These are phyloP conservation scores for Diaporthe ilicicola DNA, from an alignment of 2,329 filamentous ascomycete species.

Conservation along the genomic window DNA sequence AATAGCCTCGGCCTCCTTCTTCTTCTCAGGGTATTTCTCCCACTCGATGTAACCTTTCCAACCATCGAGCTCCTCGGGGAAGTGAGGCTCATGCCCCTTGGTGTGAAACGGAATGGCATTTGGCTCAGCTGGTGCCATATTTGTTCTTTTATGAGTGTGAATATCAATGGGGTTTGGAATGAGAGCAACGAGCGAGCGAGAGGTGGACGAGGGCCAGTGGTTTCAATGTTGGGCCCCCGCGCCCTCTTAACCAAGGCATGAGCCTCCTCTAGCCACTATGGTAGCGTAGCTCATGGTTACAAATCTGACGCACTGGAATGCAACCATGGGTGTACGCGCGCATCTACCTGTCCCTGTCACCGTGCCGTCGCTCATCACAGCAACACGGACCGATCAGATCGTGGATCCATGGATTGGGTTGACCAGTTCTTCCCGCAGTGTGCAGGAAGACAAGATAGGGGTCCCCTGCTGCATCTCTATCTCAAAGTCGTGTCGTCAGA, in stretches of 20 bases:
- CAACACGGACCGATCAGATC: neutral
- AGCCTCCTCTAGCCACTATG: neutral
- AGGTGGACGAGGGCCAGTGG: too few species aligned
- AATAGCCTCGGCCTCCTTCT: constrained; percentile 64
- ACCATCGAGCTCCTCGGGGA: constrained; percentile 40
- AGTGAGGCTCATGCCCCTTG: constrained; percentile 23
- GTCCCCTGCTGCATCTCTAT: neutral
- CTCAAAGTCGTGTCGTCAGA: constrained; percentile 19
- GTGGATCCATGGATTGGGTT: neutral
- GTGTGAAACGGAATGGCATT: constrained; percentile 20
- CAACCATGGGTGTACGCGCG: neutral
- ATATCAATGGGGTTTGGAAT: neutral
- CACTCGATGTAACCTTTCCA: constrained; percentile 70
- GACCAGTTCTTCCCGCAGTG: neutral
- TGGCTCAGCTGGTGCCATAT: constrained; percentile 27
- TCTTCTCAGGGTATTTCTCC: constrained; percentile 76
- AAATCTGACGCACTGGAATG: neutral
- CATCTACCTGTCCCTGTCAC: neutral
- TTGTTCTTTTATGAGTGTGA: neutral
- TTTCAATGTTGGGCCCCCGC: neutral
- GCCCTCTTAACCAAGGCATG: too few species aligned
- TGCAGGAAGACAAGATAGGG: neutral
- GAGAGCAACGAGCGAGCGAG: neutral
- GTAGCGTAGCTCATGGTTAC: neutral
- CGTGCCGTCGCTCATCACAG: neutral